Conservation (phyloP, 169 alveolate genomes). For the Cardiosporidium cionae region DNA sequence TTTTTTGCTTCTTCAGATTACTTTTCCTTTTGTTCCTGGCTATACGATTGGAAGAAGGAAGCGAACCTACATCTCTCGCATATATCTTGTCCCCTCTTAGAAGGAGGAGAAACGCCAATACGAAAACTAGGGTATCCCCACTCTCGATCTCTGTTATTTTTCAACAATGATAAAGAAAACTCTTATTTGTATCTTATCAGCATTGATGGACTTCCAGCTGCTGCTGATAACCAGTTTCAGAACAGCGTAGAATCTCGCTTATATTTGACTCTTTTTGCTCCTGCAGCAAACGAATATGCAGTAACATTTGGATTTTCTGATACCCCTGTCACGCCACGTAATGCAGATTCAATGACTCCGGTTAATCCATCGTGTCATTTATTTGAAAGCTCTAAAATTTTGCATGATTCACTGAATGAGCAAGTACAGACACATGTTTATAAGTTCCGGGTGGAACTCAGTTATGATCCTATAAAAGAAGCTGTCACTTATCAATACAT, state of each 20-base stretch:
- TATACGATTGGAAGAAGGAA: neutral
- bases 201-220: no score
- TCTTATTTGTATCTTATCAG: no score
- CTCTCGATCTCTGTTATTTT: no score
- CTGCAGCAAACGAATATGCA: neutral
- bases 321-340: neutral
- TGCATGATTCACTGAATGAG: neutral
- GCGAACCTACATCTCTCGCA: neutral
- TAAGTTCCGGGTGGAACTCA: neutral
- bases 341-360: neutral
- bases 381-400: neutral
- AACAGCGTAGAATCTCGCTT: no score
- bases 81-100: neutral
- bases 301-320: neutral
- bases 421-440: neutral
- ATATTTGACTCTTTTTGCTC: no score
- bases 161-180: no score
- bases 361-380: neutral
- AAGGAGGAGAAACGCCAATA: no score
- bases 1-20: no score
- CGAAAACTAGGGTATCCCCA: no score
- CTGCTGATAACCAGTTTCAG: no score
- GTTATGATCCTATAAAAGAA: neutral
- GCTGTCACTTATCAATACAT: neutral
- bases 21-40: neutral